These are phyloP conservation scores for Nicotiana knightiana DNA, from an alignment of 257 asterid genomes.

Conservation along the genomic window DNA sequence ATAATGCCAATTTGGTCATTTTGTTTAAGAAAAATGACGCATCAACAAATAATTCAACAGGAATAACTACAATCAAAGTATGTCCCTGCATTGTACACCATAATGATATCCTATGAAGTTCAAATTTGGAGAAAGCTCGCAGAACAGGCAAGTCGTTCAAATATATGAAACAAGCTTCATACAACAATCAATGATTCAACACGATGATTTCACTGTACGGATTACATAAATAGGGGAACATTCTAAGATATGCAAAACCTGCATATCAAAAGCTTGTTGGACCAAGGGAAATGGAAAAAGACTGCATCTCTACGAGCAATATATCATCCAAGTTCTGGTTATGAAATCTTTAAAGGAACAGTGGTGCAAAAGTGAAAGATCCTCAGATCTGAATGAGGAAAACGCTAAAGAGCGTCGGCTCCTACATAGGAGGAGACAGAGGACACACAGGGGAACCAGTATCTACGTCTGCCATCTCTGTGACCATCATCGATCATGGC, in stretches of 20 bases:
- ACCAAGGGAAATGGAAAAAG: not conserved
- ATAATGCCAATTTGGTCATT: no score
- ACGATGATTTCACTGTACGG: not conserved
- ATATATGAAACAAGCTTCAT: not conserved
- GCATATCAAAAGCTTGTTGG: not conserved
- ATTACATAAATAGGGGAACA: not conserved
- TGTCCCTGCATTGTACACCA: not conserved
- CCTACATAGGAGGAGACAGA: constrained; percentile 19
- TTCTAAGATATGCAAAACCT: not conserved
- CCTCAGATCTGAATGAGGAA: not conserved
- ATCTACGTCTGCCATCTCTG: constrained; percentile 61
- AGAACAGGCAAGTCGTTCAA: not conserved
- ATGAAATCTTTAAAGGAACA: not conserved
- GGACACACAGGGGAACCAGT: constrained; percentile 72
- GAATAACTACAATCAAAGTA: no score
- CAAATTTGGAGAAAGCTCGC: not conserved
- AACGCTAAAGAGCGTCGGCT: constrained; percentile 2
- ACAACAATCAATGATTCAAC: not conserved
- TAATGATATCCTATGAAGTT: not conserved
- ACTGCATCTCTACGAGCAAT: not conserved
- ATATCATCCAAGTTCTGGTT: not conserved
- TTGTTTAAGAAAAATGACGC: no score
- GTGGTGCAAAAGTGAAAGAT: not conserved
- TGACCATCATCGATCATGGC: constrained; percentile 27
- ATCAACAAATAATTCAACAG: no score